Evolutionary conservation across 179 eudicot genomes (phyloP).

Genomic region (Amaranthus tricolor): DNA sequence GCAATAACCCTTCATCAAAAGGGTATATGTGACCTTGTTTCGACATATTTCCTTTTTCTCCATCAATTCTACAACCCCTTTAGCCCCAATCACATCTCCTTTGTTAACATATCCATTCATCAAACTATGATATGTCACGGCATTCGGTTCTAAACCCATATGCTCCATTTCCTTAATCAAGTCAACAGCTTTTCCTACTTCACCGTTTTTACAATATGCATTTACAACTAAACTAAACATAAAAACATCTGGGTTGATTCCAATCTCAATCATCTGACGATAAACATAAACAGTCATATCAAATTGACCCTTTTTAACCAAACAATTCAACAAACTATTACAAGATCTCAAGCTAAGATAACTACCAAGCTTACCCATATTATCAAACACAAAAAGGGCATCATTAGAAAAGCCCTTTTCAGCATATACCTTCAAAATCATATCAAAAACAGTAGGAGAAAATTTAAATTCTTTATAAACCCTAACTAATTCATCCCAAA

Average conservation of each 20-base stretch:
- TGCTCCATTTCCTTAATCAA: constrained; percentile 51
- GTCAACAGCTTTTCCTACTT: constrained; percentile 41
- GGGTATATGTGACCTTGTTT: constrained; percentile 56
- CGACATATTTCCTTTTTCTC: constrained; percentile 34
- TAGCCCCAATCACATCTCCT: constrained; percentile 57
- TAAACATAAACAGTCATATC: constrained; percentile 47
- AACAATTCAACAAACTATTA: constrained; percentile 62
- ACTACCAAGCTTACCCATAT: constrained; percentile 60
- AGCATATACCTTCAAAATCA: constrained; percentile 59
- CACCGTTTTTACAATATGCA: constrained; percentile 68
- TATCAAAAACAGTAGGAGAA: constrained; percentile 68
- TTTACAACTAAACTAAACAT: constrained; percentile 66
- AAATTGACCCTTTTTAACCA: constrained; percentile 54
- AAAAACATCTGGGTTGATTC: constrained; percentile 60
- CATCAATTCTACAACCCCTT: constrained; percentile 59
- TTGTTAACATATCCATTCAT: constrained; percentile 61
- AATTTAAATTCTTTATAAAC: constrained; percentile 60
- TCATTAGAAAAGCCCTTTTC: constrained; percentile 49
- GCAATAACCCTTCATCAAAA: constrained; percentile 71
- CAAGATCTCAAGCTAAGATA: constrained; percentile 66
- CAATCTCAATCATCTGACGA: constrained; percentile 57
- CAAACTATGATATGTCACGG: constrained; percentile 67
- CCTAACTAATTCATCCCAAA: constrained; percentile 53
- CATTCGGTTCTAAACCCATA: constrained; percentile 62
- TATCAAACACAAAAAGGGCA: constrained; percentile 82